These are phyloP conservation scores for Calonectria leucothoes DNA, from an alignment of 2,329 filamentous ascomycete species.

Conservation along the genomic window DNA sequence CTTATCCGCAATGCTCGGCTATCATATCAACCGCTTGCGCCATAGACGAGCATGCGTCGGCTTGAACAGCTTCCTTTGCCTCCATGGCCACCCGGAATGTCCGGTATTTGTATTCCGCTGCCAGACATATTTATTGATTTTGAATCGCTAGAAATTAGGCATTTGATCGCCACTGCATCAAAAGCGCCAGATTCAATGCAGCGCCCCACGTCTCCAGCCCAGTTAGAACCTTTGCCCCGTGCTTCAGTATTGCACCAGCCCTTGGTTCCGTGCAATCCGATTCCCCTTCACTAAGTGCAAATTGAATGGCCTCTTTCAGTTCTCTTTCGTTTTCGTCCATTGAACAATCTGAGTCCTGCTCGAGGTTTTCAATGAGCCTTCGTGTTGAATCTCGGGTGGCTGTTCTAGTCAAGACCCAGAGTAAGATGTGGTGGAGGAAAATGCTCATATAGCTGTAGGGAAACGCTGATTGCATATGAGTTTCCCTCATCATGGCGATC, in stretches of 20 bases:
- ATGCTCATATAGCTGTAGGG: constrained; percentile 3
- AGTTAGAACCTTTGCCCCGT: background rate
- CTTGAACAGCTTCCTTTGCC: background rate
- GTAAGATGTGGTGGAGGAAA: background rate
- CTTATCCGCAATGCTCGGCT: background rate
- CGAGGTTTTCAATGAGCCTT: background rate
- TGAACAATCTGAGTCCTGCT: background rate
- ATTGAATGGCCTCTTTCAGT: background rate
- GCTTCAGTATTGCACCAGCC: background rate
- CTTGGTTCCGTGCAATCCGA: background rate
- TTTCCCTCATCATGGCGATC: background rate
- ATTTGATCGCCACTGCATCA: constrained; percentile 1
- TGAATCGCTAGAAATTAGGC: background rate
- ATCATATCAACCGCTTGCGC: no score
- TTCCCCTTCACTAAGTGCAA: background rate
- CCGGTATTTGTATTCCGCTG: background rate
- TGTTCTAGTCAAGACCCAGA: background rate
- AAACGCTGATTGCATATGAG: background rate
- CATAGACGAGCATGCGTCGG: no score
- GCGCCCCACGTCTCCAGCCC: constrained; percentile 4
- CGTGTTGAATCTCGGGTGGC: background rate
- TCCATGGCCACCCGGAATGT: background rate
- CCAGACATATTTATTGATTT: background rate
- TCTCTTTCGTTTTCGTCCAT: background rate
- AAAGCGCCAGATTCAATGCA: background rate